phyloP scores from a whole-genome alignment of 257 asterid genomes.

The Verbena officinalis region DNA sequence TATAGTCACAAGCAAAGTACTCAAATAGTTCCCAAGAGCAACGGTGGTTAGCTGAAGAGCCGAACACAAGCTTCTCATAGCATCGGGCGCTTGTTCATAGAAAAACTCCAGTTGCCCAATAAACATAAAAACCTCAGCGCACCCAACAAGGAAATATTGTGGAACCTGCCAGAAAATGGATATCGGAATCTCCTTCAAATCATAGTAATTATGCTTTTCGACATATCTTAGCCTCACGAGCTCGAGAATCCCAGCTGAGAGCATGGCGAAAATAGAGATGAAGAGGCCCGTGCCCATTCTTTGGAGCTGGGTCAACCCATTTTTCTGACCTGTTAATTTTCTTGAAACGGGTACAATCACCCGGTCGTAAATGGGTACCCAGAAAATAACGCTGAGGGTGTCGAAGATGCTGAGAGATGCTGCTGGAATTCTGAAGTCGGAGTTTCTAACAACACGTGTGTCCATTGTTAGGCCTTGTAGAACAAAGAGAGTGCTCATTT shows the following conservation, averaged over 20 bases:
- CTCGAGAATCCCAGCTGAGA: constrained; percentile 48
- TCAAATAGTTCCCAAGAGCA: constrained; percentile 65
- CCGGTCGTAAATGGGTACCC: constrained; percentile 65
- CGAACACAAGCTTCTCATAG: constrained; percentile 64
- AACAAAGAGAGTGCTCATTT: constrained; percentile 62
- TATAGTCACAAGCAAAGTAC: constrained; percentile 56
- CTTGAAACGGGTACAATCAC: constrained; percentile 44
- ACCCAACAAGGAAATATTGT: constrained; percentile 55
- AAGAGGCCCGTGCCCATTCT: constrained; percentile 51
- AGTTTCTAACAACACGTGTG: constrained; percentile 45
- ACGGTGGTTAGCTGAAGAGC: constrained; percentile 62
- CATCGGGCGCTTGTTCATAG: constrained; percentile 65
- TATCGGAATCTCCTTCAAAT: constrained; percentile 37
- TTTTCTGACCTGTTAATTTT: constrained; percentile 53
- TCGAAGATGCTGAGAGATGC: constrained; percentile 68
- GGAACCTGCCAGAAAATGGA: constrained; percentile 60
- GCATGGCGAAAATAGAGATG: constrained; percentile 52
- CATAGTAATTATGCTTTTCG: constrained; percentile 37
- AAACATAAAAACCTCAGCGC: constrained; percentile 58
- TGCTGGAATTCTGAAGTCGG: constrained; percentile 55
- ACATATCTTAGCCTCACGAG: constrained; percentile 41
- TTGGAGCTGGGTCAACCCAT: constrained; percentile 51
- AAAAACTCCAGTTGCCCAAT: constrained; percentile 61
- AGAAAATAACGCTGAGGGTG: constrained; percentile 60
- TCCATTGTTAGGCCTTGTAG: constrained; percentile 63